Evolutionary conservation across 371 early-diverging fungal genomes (phyloP), one percentile per base, ranked within the genome.

Genomic region (Mucor irregularis): DNA sequence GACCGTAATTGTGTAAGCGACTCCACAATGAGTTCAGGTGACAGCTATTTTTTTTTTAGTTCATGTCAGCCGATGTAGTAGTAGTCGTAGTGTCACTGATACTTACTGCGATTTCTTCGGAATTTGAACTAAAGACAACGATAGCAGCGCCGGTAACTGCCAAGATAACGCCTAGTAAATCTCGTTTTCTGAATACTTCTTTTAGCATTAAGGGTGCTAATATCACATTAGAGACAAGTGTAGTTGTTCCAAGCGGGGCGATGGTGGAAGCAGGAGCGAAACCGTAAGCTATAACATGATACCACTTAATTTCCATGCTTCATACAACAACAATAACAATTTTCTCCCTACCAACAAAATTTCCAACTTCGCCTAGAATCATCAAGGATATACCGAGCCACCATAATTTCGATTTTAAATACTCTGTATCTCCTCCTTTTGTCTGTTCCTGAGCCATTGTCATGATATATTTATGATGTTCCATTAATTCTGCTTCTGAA

Each of bases 201-300:
- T 83, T 81, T 17, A 90, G 57, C 74, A 88, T 82, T 19, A 86
- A 57, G 2, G 91, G 91, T 2, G 91, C 91, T 17, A 90, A 54
- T 24, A 90, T 82, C 11, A 86, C 88, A 66, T 90, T 90, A 17
- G 85, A 73, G 39, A 87, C 81, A 25, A 88, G 57, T 3, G 87
- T 83, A 3, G 90, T 87, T 0, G 91, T 91, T 24, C 91, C 91
- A 19, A 91, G 58, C 0, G 91, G 91, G n/a, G 91, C 90, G 49
- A 91, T 82, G 0, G 88, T 80, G 0, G 90, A 89, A n/a, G 91
- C 89, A 24, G 88, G 88, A 5, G 90, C 91, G 66, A 87, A 91
- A 4, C 90, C 90, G 61, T 91, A 91, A 2, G 91, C 91, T 73
- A 33, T 19, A 16, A 47, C 0, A 1, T 47, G 4, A 22, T 16